Evolutionary conservation across 192 early-diverging fungal genomes (phyloP), one percentile per base, ranked within the genome.

Genomic region (Piromyces sp.): DNA sequence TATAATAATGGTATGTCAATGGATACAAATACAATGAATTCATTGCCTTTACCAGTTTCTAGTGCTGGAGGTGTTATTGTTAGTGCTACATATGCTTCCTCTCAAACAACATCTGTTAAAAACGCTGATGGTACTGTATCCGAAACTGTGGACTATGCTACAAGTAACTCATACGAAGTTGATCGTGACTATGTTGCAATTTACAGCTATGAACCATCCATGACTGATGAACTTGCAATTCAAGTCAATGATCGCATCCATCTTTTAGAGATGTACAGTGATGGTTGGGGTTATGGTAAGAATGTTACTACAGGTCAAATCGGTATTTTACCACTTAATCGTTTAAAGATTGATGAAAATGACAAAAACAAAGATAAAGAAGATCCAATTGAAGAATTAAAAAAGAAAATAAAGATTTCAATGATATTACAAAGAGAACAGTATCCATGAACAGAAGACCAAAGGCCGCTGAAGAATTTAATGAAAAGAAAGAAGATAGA

Each of bases 281-380:
- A 87, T 84, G 87, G 87, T 11, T 84, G 83, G 85, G 85, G 83
- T 40, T 84, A 84, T 68, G 86, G 87, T 51, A 80, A 58, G 30
- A 87, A 87, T 82, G 84, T 86, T 42, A 83, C 87, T 0, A 83
- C 84, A 15, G 83, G 82, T 5, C 83, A 84, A 79, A 42, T 82
- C 16, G 87, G 87, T 30, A 84, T 87, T 29, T 79, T 87, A 29
- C 87, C 87, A 4, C 83, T 86, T 38, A 68, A 68, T 17, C 51
- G 51, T 68, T 68, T 68, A 68, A 68, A 68, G 26, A 26, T n/a
- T n/a, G 51, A 68, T 26, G 51, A 68, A 22, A 22, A 51, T 51
- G 16, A 51, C 3, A 16, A 51, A 3, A 22, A 51, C 22, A 22
- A n/a, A n/a, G n/a, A 1, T 17, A 51, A 51, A 22, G 16, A 51